These are phyloP conservation scores for Pistacia vera DNA, from an alignment of 345 rosid genomes.

Conservation along the genomic window DNA sequence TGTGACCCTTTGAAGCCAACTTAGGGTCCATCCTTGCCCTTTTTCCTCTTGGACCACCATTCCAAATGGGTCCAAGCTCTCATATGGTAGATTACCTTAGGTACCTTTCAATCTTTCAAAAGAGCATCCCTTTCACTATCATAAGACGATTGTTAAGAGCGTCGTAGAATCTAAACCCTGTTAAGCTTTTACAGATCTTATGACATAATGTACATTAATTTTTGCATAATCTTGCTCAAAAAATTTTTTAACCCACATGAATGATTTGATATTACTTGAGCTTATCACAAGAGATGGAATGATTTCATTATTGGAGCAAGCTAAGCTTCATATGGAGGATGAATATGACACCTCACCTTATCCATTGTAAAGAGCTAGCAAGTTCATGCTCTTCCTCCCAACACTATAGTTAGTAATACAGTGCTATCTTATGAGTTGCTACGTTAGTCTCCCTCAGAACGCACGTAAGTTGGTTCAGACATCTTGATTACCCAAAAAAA, in stretches of 20 bases:
- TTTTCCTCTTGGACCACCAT: not conserved
- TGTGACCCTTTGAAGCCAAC: constrained; percentile 12
- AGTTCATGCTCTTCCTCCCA: not conserved
- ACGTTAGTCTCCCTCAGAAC: too few relatives aligned
- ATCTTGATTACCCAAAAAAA: too few relatives aligned
- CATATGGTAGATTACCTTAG: not conserved
- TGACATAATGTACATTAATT: too few relatives aligned
- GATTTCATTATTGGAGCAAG: not conserved
- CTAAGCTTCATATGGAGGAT: constrained; percentile 1
- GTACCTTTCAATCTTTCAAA: constrained; percentile 1
- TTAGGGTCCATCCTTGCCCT: constrained; percentile 3
- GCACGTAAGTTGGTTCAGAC: too few relatives aligned
- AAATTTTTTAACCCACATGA: not conserved
- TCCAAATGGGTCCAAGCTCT: not conserved
- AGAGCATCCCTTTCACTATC: not conserved
- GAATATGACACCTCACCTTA: constrained; percentile 16
- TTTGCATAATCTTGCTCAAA: not conserved
- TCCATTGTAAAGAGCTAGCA: not conserved
- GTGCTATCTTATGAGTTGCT: too few relatives aligned
- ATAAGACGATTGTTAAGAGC: not conserved
- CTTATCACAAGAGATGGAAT: not conserved
- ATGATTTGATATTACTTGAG: not conserved
- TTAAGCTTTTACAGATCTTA: too few relatives aligned
- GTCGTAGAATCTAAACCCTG: too few relatives aligned
- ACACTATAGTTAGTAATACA: not conserved